Base-by-base conservation (phyloP, 1,284 basidiomycete genomes). In the Sphaerobolus stellatus region DNA sequence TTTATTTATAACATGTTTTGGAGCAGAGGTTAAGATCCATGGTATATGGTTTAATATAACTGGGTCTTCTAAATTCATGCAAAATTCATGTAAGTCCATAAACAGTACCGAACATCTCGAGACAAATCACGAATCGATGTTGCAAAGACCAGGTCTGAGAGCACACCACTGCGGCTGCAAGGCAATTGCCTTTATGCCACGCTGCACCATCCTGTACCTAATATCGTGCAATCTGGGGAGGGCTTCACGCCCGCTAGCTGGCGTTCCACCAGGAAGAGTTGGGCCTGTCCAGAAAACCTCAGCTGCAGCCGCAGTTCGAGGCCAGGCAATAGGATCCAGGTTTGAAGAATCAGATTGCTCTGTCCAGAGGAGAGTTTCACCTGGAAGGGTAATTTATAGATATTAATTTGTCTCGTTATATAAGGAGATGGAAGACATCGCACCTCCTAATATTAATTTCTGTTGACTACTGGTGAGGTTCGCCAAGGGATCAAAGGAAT, bases 101-200 rank as follows among this genome's bases (percentile, higher is more conserved):
- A n/a, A n/a, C n/a, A n/a, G n/a, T n/a, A n/a, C n/a, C n/a, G n/a
- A n/a, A n/a, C n/a, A n/a, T n/a, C n/a, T n/a, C n/a, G n/a, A n/a
- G n/a, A n/a, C n/a, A n/a, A n/a, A n/a, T 49, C 22, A 57, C n/a
- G 55, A 29, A 48, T 59, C 52, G 28, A 82, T 57, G 65, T 84
- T 78, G 62, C 85, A 86, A 34, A 66, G 72, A 5, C 76, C 80
- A 0, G 88, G 85, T n/a, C 88, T 72, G 31, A 92, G 63, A 16
- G 87, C 90, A 70, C 90, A 94, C 86, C 87, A 93, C 59, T 83
- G 74, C 2, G 92, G 91, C 71, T 93, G 90, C 22, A 94, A 70
- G 1, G 86, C 71, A 57, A 84, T 83, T 3, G 90, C 83, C 1
- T 69, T 67, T 6, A 93, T 75, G 18, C 90, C 90, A 31, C 86